Evolutionary conservation across 805 yeast species (phyloP).

Genomic region (Yarrowia sp.): DNA sequence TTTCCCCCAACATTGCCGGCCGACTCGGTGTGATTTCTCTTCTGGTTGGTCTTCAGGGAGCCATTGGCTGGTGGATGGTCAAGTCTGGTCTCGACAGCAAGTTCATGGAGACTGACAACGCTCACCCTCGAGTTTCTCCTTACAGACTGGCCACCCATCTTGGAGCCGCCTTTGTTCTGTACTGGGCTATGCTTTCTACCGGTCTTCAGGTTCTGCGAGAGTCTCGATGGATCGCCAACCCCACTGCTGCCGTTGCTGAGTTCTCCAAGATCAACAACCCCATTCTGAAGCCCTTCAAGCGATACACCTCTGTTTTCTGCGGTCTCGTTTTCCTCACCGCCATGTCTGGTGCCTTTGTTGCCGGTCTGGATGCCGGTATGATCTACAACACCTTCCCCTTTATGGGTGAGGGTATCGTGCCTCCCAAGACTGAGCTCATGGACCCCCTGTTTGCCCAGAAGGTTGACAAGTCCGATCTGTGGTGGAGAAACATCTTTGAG

Average conservation of each 20-base stretch:
- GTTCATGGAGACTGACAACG: constrained; percentile 69
- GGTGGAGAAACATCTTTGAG: constrained; percentile 92
- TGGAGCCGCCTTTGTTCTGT: constrained; percentile 86
- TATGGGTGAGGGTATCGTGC: constrained; percentile 78
- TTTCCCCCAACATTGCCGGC: constrained; percentile 64
- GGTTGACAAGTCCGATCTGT: constrained; percentile 64
- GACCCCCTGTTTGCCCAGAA: constrained; percentile 68
- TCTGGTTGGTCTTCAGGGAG: constrained; percentile 88
- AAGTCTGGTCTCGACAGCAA: constrained; percentile 86
- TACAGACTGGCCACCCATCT: constrained; percentile 91
- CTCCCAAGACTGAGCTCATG: constrained; percentile 74
- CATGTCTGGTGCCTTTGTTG: constrained; percentile 97
- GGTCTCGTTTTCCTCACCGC: constrained; percentile 82
- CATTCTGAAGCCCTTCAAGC: constrained; percentile 55
- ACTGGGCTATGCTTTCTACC: constrained; percentile 85
- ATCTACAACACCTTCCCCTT: constrained; percentile 95
- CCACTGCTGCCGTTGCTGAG: constrained; percentile 52
- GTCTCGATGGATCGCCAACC: constrained; percentile 62
- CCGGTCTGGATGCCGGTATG: constrained; percentile 96
- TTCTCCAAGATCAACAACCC: constrained; percentile 64
- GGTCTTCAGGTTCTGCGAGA: constrained; percentile 83
- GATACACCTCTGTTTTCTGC: constrained; percentile 54
- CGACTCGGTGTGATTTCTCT: constrained; percentile 71
- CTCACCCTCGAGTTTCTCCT: constrained; percentile 97
- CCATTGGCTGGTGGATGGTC: constrained; percentile 99